Evolutionary conservation across 2,329 filamentous ascomycete species (phyloP).

Genomic region (Phyllosticta citrichinensis): DNA sequence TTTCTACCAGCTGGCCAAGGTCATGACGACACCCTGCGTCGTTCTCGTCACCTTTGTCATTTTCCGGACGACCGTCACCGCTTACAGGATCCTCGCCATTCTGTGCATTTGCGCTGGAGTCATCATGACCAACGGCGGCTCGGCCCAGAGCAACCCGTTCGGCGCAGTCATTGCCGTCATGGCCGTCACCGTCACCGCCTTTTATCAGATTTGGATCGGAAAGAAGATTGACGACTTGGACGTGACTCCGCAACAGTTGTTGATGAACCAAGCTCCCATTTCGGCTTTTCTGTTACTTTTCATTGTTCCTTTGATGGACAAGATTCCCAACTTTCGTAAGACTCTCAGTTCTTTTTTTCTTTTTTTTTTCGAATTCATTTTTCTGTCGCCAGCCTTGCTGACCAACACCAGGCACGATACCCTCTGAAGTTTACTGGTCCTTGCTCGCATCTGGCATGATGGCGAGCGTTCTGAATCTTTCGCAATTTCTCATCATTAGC

Average conservation of each 20-base stretch:
- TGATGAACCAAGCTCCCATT: slow-evolving; percentile 38
- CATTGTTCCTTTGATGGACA: slow-evolving; percentile 36
- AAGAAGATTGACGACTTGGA: slow-evolving; percentile 39
- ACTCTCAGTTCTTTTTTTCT: neutral
- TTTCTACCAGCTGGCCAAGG: slow-evolving; percentile 40
- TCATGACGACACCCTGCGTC: slow-evolving; percentile 39
- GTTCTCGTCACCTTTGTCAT: slow-evolving; percentile 36
- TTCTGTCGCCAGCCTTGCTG: neutral
- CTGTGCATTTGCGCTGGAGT: slow-evolving; percentile 35
- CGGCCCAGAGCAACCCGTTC: slow-evolving; percentile 30
- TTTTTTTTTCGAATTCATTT: neutral
- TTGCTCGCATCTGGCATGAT: slow-evolving; percentile 34
- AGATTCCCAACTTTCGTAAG: slow-evolving; percentile 24
- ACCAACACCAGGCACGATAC: slow-evolving; percentile 17
- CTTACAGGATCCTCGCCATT: slow-evolving; percentile 32
- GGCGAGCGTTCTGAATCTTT: slow-evolving; percentile 32
- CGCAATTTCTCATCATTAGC: slow-evolving; percentile 34
- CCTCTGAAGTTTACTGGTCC: slow-evolving; percentile 30
- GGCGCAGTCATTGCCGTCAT: slow-evolving; percentile 34
- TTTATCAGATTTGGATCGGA: slow-evolving; percentile 41
- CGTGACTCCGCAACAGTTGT: slow-evolving; percentile 34
- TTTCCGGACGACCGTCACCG: slow-evolving; percentile 33
- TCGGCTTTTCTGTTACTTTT: slow-evolving; percentile 34
- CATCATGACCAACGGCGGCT: slow-evolving; percentile 33
- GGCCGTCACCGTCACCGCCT: slow-evolving; percentile 36